Base-by-base conservation (phyloP, 805 yeast species). In the Cyberlindnera maritima region DNA sequence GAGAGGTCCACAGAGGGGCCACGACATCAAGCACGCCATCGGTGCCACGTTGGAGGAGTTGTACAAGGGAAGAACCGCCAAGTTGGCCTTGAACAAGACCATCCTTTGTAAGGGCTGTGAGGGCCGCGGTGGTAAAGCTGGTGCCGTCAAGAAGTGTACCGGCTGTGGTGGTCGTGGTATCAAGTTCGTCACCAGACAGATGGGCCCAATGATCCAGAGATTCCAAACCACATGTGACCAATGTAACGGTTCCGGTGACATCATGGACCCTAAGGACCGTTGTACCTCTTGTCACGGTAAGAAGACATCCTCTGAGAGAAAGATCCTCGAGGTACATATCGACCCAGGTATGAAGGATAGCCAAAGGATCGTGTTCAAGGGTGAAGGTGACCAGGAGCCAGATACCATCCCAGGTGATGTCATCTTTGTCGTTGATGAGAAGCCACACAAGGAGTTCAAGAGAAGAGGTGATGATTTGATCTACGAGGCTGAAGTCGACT, bases 121-220 rank as follows among this genome's bases (percentile, higher is more conserved):
- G 46, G 99, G 99, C 62, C 82, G 82, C 62, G 99, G 99, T 69
- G 99, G 99, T 72, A 88, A 88, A 63, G 87, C 83, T 58, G 96
- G 94, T 54, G 76, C 88, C 48, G 96, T 91, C 55, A 86, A 85
- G 75, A 81, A 81, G 61, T 94, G 99, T 82, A 56, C 81, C 43
- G 67, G 81, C 34, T 94, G 99, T 83, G 79, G 80, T 64, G 99
- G 99, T 70, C 77, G 79, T 60, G 99, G 99, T 79, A 71, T 85
- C 68, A 88, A 81, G 70, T 85, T 92, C 56, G 85, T 90, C 57
- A 88, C 97, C 44, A 87, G 96, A 75, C 98, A 94, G 72, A 91
- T 94, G 97, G 99, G 99, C 60, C 97, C 96, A 57, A 89, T 94
- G 91, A 87, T 94, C 63, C 99, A 94, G 76, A 87, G 97, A 77